Evolutionary conservation across 2,329 filamentous ascomycete species (phyloP).

Genomic region (Aspergillus ruber): DNA sequence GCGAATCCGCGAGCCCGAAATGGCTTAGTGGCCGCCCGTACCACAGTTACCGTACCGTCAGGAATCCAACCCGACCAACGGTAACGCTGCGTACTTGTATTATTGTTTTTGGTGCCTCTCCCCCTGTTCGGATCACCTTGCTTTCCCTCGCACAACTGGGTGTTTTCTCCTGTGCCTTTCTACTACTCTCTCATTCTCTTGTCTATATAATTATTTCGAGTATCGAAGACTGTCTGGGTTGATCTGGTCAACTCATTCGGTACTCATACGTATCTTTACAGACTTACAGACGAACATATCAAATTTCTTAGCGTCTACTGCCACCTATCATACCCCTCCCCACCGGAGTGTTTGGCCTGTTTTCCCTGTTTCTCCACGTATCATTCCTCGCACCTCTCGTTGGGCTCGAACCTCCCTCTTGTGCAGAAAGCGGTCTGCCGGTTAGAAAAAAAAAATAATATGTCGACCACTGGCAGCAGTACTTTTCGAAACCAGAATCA

Average conservation of each 20-base stretch:
- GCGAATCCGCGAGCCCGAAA: slow-evolving; percentile 4
- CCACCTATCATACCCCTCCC: too few species aligned
- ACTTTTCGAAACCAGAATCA: slow-evolving; percentile 49
- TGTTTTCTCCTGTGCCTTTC: slow-evolving; percentile 5
- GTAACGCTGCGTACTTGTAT: slow-evolving; percentile 3
- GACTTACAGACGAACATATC: too few species aligned
- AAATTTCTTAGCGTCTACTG: too few species aligned
- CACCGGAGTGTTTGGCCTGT: too few species aligned
- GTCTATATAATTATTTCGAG: slow-evolving; percentile 6
- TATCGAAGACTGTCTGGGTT: too few species aligned
- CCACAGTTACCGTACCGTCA: neutral
- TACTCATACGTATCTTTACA: too few species aligned
- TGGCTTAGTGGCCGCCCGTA: neutral
- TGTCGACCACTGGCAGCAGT: slow-evolving; percentile 50
- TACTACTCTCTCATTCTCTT: slow-evolving; percentile 4
- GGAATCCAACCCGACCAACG: neutral
- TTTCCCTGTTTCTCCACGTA: neutral
- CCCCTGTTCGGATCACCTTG: slow-evolving; percentile 7
- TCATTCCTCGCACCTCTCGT: too few species aligned
- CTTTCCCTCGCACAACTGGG: slow-evolving; percentile 7
- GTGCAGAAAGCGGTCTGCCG: slow-evolving; percentile 6
- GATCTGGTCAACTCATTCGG: too few species aligned
- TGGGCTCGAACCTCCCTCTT: slow-evolving; percentile 6
- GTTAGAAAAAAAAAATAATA: slow-evolving; percentile 28
- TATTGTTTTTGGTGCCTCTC: neutral